phyloP scores from a whole-genome alignment of 176 grass and related monocot species.

The Triticum monococcum region DNA sequence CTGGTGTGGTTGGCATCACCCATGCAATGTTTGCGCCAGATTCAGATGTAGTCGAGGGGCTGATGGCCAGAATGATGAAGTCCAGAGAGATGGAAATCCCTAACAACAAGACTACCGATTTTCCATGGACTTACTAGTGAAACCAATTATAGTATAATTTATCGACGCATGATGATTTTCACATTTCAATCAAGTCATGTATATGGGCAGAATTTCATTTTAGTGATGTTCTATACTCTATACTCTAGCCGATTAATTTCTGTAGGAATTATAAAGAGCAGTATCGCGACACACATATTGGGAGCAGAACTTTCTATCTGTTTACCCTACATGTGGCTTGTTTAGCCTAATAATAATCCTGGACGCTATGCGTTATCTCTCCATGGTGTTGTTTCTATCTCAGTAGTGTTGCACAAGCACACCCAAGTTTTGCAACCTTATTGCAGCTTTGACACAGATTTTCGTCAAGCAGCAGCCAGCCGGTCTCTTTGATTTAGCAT shows the following conservation, averaged over 20 bases:
- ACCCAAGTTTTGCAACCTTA: constrained; percentile 1
- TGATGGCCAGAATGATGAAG: constrained; percentile 46
- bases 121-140: constrained; percentile 19
- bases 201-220: background rate
- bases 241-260: too few species aligned
- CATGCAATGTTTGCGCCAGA: constrained; percentile 41
- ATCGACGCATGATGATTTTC: background rate
- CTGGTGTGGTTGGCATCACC: constrained; percentile 10
- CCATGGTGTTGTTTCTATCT: constrained; percentile 4
- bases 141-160: background rate
- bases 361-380: background rate
- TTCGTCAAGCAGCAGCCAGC: constrained; percentile 7
- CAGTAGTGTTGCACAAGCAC: too few species aligned
- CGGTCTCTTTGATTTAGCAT: constrained; percentile 5
- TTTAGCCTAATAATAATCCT: background rate
- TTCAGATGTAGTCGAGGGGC: constrained; percentile 31
- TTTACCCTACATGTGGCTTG: background rate
- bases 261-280: too few species aligned
- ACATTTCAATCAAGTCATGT: background rate
- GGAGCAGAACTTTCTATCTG: background rate
- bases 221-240: background rate
- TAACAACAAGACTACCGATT: background rate
- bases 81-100: constrained; percentile 4
- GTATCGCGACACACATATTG: too few species aligned
- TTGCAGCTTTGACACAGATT: constrained; percentile 11